Conservation (phyloP, 495 filamentous ascomycete species). For the Tuber calosporum region DNA sequence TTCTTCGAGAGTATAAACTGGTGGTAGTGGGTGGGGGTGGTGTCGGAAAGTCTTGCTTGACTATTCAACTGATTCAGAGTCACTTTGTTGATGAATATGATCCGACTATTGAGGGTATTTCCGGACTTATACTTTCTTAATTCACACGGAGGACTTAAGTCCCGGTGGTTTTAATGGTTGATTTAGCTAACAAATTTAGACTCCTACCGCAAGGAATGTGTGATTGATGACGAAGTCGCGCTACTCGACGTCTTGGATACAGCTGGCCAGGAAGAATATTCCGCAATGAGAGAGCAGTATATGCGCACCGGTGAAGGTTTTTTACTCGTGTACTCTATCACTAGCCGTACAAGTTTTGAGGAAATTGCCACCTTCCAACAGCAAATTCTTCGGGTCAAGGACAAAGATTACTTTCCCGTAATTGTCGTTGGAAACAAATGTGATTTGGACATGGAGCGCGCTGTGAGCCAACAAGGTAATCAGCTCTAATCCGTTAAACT, state of each 20-base stretch:
- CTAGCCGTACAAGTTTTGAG: slow-evolving; percentile 91
- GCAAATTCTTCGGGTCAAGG: slow-evolving; percentile 96
- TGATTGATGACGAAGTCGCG: slow-evolving; percentile 95
- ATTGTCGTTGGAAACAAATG: slow-evolving; percentile 99
- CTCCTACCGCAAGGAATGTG: slow-evolving; percentile 98
- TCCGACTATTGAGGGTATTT: slow-evolving; percentile 94
- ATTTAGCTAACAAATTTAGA: slow-evolving; percentile 50
- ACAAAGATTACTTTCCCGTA: slow-evolving; percentile 98
- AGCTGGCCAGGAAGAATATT: slow-evolving; percentile 97
- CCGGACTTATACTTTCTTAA: neutral
- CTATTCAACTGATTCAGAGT: slow-evolving; percentile 96
- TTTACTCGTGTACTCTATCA: slow-evolving; percentile 95
- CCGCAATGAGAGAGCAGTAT: slow-evolving; percentile 98
- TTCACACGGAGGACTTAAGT: neutral
- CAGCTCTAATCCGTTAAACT: slow-evolving; percentile 12
- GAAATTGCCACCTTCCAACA: slow-evolving; percentile 98
- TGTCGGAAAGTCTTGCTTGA: slow-evolving; percentile 98
- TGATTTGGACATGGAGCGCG: slow-evolving; percentile 85
- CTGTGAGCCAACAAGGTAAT: slow-evolving; percentile 85
- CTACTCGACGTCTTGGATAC: slow-evolving; percentile 96
- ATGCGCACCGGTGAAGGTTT: slow-evolving; percentile 99
- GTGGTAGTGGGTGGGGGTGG: slow-evolving; percentile 97
- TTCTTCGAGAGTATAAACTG: slow-evolving; percentile 96
- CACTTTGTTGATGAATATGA: slow-evolving; percentile 99
- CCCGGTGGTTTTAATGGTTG: neutral